Conservation (phyloP, 2,329 filamentous ascomycete species). For the Fonsecaea multimorphosa region DNA sequence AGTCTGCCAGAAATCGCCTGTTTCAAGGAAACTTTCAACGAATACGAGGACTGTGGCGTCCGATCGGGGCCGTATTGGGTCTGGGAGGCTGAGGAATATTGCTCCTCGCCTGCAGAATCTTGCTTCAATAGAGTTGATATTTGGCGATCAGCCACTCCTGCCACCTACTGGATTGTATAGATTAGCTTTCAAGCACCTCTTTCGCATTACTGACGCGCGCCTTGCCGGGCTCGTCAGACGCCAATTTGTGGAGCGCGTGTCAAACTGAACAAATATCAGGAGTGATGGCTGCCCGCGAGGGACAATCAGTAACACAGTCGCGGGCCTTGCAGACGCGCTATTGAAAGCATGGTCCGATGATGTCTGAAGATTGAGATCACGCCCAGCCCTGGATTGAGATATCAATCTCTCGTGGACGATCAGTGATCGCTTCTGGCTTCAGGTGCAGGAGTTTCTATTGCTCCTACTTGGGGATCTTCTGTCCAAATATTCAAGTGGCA, state of each 20-base stretch:
- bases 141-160: background rate
- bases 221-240: background rate
- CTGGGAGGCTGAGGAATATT: background rate
- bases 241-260: background rate
- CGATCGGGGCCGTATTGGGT: background rate
- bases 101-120: background rate
- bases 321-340: background rate
- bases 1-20: background rate
- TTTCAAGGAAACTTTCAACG: constrained; percentile 4
- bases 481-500: background rate
- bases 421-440: background rate
- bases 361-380: background rate
- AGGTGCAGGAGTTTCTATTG: background rate
- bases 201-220: background rate
- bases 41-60: background rate
- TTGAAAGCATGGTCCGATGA: background rate
- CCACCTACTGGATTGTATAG: background rate
- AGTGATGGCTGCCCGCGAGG: background rate
- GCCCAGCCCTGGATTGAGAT: background rate
- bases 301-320: background rate
- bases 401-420: background rate
- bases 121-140: background rate
- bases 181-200: background rate
- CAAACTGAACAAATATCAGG: background rate
- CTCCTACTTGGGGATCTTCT: background rate